Conservation (phyloP, 306 rosid species). For the Lathyrus tuberosus region DNA sequence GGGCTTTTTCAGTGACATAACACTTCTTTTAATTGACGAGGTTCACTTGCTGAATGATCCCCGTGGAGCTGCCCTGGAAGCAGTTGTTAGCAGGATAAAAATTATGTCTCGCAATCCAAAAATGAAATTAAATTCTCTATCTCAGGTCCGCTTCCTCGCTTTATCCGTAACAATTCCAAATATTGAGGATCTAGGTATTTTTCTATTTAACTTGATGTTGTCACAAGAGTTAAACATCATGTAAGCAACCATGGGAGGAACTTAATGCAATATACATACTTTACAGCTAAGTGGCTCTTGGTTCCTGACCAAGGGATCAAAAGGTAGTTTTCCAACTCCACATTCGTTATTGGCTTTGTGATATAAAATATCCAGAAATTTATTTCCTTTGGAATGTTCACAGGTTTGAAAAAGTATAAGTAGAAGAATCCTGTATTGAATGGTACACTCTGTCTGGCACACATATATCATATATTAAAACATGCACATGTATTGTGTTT, state of each 20-base stretch:
- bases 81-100: constrained; percentile 90
- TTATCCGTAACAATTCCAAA: constrained; percentile 97
- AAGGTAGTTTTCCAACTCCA: constrained; percentile 56
- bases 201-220: constrained; percentile 33
- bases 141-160: constrained; percentile 79
- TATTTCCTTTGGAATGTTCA: constrained; percentile 38
- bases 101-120: constrained; percentile 77
- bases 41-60: constrained; percentile 95
- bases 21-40: constrained; percentile 92
- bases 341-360: constrained; percentile 12
- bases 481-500: too few relatives aligned
- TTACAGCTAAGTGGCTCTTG: constrained; percentile 89
- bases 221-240: constrained; percentile 35
- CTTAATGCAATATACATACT: constrained; percentile 35
- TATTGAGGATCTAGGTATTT: constrained; percentile 91
- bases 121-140: constrained; percentile 71
- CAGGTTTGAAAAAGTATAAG: constrained; percentile 99
- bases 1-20: constrained; percentile 90
- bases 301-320: constrained; percentile 86
- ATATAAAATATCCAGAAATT: constrained; percentile 32
- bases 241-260: constrained; percentile 33
- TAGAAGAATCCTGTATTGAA: too few relatives aligned
- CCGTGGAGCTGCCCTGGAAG: constrained; percentile 97
- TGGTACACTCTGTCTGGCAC: too few relatives aligned
- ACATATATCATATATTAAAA: too few relatives aligned